Evolutionary conservation across 306 rosid species (phyloP).

Genomic region (Cercis canadensis): DNA sequence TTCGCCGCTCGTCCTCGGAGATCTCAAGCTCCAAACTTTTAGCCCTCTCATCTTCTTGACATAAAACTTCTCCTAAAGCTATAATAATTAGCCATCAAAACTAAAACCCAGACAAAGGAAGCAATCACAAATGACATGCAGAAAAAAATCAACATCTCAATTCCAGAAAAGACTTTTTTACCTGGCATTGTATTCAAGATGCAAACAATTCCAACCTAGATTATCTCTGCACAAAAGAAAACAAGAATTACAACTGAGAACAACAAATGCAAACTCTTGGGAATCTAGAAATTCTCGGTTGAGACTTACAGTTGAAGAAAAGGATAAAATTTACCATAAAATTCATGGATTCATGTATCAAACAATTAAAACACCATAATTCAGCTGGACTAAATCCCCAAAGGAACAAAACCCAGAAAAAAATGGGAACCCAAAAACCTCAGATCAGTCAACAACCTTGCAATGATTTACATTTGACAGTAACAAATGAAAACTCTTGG

Average conservation of each 20-base stretch:
- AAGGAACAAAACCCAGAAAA: neutral
- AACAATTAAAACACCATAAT: slow-evolving; percentile 9
- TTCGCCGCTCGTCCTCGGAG: slow-evolving; percentile 88
- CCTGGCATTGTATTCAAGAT: slow-evolving; percentile 68
- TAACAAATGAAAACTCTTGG: too few relatives aligned
- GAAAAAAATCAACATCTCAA: slow-evolving; percentile 31
- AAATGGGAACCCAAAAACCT: neutral
- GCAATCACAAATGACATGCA: neutral
- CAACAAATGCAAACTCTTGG: neutral
- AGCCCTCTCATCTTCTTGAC: slow-evolving; percentile 64
- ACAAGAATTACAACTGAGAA: slow-evolving; percentile 20
- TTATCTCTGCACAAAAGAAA: slow-evolving; percentile 53
- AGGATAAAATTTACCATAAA: slow-evolving; percentile 31
- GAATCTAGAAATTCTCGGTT: slow-evolving; percentile 32
- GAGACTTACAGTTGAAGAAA: slow-evolving; percentile 20
- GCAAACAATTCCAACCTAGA: slow-evolving; percentile 33
- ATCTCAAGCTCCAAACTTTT: slow-evolving; percentile 65
- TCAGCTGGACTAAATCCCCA: slow-evolving; percentile 4
- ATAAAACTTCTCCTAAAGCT: slow-evolving; percentile 58
- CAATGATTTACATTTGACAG: too few relatives aligned
- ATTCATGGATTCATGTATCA: neutral
- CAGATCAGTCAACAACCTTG: too few relatives aligned
- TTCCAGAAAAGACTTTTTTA: slow-evolving; percentile 33
- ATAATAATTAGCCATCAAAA: slow-evolving; percentile 15
- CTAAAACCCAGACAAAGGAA: slow-evolving; percentile 2